These are phyloP conservation scores for Colletotrichum chrysophilum DNA, from an alignment of 2,329 filamentous ascomycete genomes.

Conservation along the genomic window DNA sequence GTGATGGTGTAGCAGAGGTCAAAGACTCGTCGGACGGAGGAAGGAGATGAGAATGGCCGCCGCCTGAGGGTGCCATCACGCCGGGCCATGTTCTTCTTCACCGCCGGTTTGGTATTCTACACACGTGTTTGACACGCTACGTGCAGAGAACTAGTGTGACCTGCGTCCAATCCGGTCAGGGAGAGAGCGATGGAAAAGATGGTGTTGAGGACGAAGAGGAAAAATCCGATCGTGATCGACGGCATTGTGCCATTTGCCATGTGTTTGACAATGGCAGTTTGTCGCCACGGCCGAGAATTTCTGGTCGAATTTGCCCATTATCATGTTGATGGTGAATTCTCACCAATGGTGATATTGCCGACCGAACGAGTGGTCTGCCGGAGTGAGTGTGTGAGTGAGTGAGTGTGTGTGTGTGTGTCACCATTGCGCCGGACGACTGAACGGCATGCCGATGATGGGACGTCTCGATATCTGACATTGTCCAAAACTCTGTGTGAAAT, in stretches of 20 bases:
- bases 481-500: background rate
- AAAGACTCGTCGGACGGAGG: background rate
- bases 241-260: background rate
- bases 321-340: background rate
- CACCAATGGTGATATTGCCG: background rate
- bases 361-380: background rate
- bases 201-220: background rate
- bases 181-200: background rate
- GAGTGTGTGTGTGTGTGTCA: background rate
- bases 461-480: background rate
- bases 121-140: background rate
- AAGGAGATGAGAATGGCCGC: background rate
- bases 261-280: background rate
- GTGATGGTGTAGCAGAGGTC: background rate
- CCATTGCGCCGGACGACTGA: background rate
- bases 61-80: background rate
- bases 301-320: background rate
- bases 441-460: background rate
- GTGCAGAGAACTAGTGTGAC: background rate
- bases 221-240: background rate
- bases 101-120: background rate
- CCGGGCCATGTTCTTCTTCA: background rate
- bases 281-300: background rate
- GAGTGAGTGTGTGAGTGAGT: background rate
- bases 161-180: background rate